Evolutionary conservation across 225 moss, liverwort and hornwort genomes (phyloP), one percentile per base, ranked within the genome.

Genomic region (Takakia lepidozioides): DNA sequence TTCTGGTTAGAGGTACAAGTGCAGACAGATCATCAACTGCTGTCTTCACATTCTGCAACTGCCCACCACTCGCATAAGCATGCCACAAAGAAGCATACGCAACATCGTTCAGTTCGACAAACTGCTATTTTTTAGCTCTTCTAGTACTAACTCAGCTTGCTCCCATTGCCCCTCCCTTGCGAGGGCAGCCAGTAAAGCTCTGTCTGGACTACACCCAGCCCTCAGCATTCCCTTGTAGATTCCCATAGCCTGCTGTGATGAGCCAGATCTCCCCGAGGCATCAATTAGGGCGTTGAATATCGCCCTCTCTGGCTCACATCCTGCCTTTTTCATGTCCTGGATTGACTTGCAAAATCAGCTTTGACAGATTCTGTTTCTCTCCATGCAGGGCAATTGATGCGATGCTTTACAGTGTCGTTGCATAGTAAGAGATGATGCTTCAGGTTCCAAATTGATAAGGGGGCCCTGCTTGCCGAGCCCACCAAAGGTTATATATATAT

Each of bases 281-380:
- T 98, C 91, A 39, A 98, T 87, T 8, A 98, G 75, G 26, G 85
- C 86, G 65, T 98, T 98, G 45, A 98, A 98, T 38, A 91, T 98
- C 43, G 90, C 90, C 57, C 81, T 98, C 52, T 98, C 95, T 18
- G 95, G 91, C 52, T 87, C 90, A 62, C 85, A 91, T 3, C 95
- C 95, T 27, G 90, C 76, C 68, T 80, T 87, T 67, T 98, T 98
- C 95, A 98, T 90, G 50, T 82, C 86, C 46, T 66, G 75, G 48
- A 98, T 91, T 21, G 91, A 82, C 80, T 80, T 51, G 19, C 41
- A 48, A 54, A n/a, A n/a, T n/a, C n/a, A n/a, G n/a, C n/a, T n/a
- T n/a, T n/a, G n/a, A n/a, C n/a, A n/a, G n/a, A n/a, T n/a, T n/a
- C n/a, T n/a, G n/a, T n/a, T n/a, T n/a, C n/a, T n/a, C n/a, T n/a